Evolutionary conservation across 345 rosid genomes (phyloP).

Genomic region (Eucalyptus lansdowneana): DNA sequence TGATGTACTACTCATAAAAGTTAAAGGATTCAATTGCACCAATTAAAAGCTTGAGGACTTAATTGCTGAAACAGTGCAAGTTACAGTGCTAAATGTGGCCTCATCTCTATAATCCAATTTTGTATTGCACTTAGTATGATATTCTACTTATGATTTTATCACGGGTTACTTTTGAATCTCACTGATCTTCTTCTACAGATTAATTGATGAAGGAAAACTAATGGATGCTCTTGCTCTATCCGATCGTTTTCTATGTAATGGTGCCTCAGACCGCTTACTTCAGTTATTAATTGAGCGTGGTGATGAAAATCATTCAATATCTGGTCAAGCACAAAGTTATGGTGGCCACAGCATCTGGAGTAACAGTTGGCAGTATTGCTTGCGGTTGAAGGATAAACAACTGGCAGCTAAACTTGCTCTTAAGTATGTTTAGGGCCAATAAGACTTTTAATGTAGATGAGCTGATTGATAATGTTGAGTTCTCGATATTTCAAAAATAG

Average conservation of each 20-base stretch:
- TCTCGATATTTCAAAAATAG: not conserved
- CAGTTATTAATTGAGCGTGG: constrained; percentile 68
- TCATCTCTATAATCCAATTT: not conserved
- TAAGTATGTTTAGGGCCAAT: constrained; percentile 35
- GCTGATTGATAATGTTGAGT: not conserved
- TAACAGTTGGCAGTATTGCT: constrained; percentile 93
- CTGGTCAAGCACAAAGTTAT: constrained; percentile 41
- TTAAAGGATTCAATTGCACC: not conserved
- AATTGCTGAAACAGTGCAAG: not conserved
- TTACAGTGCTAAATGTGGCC: not conserved
- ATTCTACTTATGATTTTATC: not conserved
- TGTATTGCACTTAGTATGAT: not conserved
- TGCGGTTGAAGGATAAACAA: constrained; percentile 89
- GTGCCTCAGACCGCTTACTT: constrained; percentile 84
- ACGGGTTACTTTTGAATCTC: not conserved
- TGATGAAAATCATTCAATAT: constrained; percentile 43
- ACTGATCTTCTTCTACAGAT: constrained; percentile 20
- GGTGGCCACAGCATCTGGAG: constrained; percentile 60
- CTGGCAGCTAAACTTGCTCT: constrained; percentile 85
- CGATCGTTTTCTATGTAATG: constrained; percentile 85
- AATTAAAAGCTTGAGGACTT: not conserved
- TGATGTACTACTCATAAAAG: not conserved
- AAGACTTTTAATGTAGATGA: not conserved
- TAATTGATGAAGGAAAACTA: constrained; percentile 79
- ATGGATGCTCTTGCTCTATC: constrained; percentile 97